Conservation (phyloP, 768 basidiomycete genomes). For the Clavulina sp. region DNA sequence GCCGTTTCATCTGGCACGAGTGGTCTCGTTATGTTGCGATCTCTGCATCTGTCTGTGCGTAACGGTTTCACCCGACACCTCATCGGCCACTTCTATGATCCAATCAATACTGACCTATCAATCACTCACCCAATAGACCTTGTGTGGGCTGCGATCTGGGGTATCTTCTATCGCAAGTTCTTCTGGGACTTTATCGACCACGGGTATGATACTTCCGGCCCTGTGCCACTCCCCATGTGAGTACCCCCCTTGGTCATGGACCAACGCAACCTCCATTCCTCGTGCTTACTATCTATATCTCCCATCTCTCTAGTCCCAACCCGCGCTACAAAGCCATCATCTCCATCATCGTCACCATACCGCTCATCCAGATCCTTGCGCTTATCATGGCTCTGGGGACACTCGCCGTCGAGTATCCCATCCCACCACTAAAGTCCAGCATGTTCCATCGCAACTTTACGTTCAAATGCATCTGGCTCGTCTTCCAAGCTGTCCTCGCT, state of each 20-base stretch:
- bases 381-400: constrained; percentile 43
- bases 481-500: constrained; percentile 43
- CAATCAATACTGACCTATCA: neutral
- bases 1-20: constrained; percentile 67
- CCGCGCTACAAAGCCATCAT: constrained; percentile 45
- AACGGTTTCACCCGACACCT: too few relatives aligned
- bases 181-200: constrained; percentile 91
- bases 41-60: constrained; percentile 57
- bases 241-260: too few relatives aligned
- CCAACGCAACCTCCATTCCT: neutral
- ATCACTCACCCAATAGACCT: constrained; percentile 31
- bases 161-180: constrained; percentile 76
- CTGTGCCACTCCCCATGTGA: constrained; percentile 22
- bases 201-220: neutral
- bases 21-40: constrained; percentile 52
- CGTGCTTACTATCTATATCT: neutral
- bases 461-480: constrained; percentile 41
- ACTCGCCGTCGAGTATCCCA: constrained; percentile 54
- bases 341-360: constrained; percentile 55
- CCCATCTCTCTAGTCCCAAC: constrained; percentile 31
- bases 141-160: constrained; percentile 69
- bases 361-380: constrained; percentile 52
- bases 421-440: constrained; percentile 37
- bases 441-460: constrained; percentile 48
- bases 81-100: neutral